Evolutionary conservation across 1,284 basidiomycete species (phyloP), one percentile per base, ranked within the genome.

Genomic region (Malassezia equina): DNA sequence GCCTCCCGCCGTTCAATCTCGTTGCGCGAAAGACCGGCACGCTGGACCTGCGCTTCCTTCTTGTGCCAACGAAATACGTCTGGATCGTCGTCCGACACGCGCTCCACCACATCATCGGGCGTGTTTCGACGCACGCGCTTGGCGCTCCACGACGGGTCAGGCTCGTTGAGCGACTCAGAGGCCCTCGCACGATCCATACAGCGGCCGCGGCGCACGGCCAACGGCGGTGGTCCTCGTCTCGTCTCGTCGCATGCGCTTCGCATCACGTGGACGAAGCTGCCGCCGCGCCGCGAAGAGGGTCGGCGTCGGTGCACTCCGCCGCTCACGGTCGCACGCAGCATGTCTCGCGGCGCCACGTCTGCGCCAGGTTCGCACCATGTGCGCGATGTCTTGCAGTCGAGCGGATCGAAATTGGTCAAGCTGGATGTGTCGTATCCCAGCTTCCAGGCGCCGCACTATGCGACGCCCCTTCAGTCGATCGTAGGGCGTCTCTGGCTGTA

Each of bases 51-150:
- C 74, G 98, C 93, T 32, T 84, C 82, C 78, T 98, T 98, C 80
- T 99, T 99, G 76, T 90, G 88, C 94, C 94, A 99, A 56, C 86
- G 83, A 76, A 98, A 98, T 74, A 90, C 87, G 70, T 95, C 88
- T 9, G 36, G 11, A 9, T 31, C 46, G 1, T 25, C 46, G 21
- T 13, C 29, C 11, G 28, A 24, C 21, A 12, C 29, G 21, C 7
- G 13, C 44, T 11, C 15, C 7, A 13, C 23, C 1, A 17, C 50
- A 13, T 41, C 36, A n/a, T 23, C 15, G 9, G 15, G 29, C 19
- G n/a, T n/a, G 13, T 46, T 29, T 19, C 28, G 24, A 6, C 31
- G n/a, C 25, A 29, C 25, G 4, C 27, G 17, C 44, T 31, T 46
- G 7, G 27, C 4, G 19, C 13, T 4, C 5, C 13, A 4, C 1